A percentile compares a stretch with the other conserved stretches of the same genome.
Evolutionary conservation across 371 early-diverging fungal species (phyloP).

Genomic region (Mucor piriformis): DNA sequence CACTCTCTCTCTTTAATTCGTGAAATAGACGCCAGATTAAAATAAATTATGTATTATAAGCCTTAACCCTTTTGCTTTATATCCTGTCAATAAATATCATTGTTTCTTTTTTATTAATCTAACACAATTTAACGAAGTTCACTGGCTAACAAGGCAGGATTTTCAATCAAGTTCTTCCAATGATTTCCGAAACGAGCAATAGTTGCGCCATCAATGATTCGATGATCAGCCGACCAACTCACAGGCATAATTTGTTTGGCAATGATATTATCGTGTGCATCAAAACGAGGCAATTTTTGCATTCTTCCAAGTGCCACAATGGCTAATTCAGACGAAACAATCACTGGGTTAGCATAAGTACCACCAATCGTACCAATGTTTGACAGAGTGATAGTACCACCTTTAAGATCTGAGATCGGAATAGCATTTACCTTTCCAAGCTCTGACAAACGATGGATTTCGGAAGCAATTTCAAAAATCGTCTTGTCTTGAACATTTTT

Average conservation of each 20-base stretch:
- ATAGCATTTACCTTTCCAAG: conserved; percentile 71
- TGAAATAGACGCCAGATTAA: too few relatives aligned
- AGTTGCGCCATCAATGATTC: conserved; percentile 97
- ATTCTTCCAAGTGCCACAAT: conserved; percentile 92
- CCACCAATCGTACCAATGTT: conserved; percentile 97
- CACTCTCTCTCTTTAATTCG: too few relatives aligned
- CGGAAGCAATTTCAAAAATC: conserved; percentile 90
- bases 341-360: conserved; percentile 86
- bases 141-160: conserved; percentile 68
- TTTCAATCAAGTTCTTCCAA: conserved; percentile 89
- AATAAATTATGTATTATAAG: too few relatives aligned
- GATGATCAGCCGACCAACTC: conserved; percentile 96
- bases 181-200: conserved; percentile 87
- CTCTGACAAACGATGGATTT: conserved; percentile 79
- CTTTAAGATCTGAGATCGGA: conserved; percentile 71
- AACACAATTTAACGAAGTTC: conserved; percentile 42
- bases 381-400: conserved; percentile 91
- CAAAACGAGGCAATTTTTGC: conserved; percentile 85
- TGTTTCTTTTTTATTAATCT: too few relatives aligned
- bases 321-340: conserved; percentile 86
- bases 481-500: conserved; percentile 88
- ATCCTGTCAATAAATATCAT: too few relatives aligned
- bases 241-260: conserved; percentile 76
- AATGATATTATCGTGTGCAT: conserved; percentile 63
- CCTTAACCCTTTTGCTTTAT: too few relatives aligned